phyloP scores from a whole-genome alignment of 176 grass and related monocot species.

The Calamus simplicifolius region DNA sequence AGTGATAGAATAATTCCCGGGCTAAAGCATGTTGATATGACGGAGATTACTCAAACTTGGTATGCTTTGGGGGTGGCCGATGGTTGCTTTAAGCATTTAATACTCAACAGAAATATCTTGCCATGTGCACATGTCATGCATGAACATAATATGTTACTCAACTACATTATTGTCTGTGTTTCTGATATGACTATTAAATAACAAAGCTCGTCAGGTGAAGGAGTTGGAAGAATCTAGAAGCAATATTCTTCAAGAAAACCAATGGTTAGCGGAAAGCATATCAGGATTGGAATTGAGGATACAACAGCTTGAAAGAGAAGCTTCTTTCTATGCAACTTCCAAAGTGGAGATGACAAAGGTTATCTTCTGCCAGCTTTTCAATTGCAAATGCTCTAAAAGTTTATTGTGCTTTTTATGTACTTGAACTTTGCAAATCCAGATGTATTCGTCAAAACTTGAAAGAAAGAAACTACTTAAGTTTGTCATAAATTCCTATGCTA shows the following conservation, averaged over 20 bases:
- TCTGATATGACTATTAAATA: constrained; percentile 72
- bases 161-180: constrained; percentile 11
- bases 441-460: no score
- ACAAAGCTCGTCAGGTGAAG: constrained; percentile 85
- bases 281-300: constrained; percentile 48
- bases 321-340: constrained; percentile 26
- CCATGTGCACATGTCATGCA: no score
- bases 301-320: constrained; percentile 51
- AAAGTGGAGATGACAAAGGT: constrained; percentile 28
- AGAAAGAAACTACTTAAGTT: no score
- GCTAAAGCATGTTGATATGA: no score
- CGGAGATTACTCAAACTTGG: no score
- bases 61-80: no score
- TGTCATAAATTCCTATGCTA: no score
- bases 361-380: not conserved
- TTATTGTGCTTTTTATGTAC: not conserved
- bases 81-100: no score
- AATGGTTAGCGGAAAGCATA: constrained; percentile 41
- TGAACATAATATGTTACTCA: not conserved
- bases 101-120: no score
- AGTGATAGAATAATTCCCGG: no score
- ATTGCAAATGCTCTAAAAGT: no score
- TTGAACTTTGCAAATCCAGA: not conserved
- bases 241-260: constrained; percentile 41
- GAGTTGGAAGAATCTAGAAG: constrained; percentile 50